Percentiles rank a stretch among this genome's conserved stretches.
Evolutionary conservation across 768 basidiomycete genomes (phyloP).

Genomic region (Mycena floridula): DNA sequence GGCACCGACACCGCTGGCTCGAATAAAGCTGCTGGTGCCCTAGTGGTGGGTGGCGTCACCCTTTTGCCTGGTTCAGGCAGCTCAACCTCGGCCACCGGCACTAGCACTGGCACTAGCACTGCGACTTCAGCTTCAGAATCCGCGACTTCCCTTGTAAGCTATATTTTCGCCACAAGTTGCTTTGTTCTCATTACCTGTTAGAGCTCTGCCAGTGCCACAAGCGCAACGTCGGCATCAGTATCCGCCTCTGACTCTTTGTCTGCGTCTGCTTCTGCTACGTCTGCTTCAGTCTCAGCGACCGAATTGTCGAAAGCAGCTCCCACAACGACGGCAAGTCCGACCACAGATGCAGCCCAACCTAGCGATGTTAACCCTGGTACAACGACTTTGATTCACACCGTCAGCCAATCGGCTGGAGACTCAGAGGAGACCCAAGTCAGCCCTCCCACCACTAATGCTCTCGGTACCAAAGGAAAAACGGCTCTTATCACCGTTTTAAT

Average conservation of each 20-base stretch:
- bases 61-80: background rate
- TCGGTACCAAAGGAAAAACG: background rate
- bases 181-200: background rate
- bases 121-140: conserved; percentile 23
- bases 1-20: conserved; percentile 14
- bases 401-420: background rate
- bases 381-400: background rate
- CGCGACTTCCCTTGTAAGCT: conserved; percentile 5
- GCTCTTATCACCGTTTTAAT: conserved; percentile 52
- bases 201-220: background rate
- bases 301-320: too few relatives aligned
- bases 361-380: too few relatives aligned
- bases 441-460: background rate
- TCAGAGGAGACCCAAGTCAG: background rate
- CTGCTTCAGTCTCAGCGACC: background rate
- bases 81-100: conserved; percentile 10
- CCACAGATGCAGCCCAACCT: too few relatives aligned
- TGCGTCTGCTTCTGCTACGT: background rate
- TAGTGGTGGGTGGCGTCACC: background rate
- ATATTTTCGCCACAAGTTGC: background rate
- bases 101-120: conserved; percentile 17
- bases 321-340: too few relatives aligned
- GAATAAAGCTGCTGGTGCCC: conserved; percentile 27
- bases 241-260: background rate
- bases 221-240: background rate